phyloP scores from a whole-genome alignment of 441 rosid genomes.

The Arabidopsis lyrata region DNA sequence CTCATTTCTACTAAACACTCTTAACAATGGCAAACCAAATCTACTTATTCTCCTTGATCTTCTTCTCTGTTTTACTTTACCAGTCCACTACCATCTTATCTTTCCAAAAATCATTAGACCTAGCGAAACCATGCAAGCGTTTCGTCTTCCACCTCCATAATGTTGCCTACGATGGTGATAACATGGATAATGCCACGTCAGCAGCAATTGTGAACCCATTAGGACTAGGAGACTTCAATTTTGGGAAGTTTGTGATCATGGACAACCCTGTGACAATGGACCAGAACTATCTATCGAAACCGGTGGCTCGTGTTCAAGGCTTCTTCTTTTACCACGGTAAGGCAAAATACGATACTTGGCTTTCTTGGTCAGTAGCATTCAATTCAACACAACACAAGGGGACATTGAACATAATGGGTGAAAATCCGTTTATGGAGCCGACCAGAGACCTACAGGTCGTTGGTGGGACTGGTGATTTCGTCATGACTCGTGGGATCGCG shows the following conservation, averaged over 20 bases:
- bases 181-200: conserved; percentile 63
- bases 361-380: conserved; percentile 59
- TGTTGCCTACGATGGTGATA: conserved; percentile 63
- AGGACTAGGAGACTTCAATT: conserved; percentile 58
- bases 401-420: conserved; percentile 62
- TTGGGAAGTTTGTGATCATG: conserved; percentile 61
- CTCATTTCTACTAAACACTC: conserved; percentile 1
- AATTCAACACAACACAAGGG: conserved; percentile 65
- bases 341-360: conserved; percentile 60
- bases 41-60: conserved; percentile 4
- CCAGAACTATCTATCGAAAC: conserved; percentile 59
- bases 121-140: conserved; percentile 57
- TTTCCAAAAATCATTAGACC: not conserved
- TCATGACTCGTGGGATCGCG: conserved; percentile 79
- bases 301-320: conserved; percentile 78
- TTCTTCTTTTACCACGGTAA: conserved; percentile 63
- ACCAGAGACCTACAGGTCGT: conserved; percentile 70
- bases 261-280: conserved; percentile 75
- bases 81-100: conserved; percentile 1
- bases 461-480: conserved; percentile 84
- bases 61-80: conserved; percentile 16
- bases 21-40: conserved; percentile 14
- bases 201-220: conserved; percentile 71
- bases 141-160: conserved; percentile 64
- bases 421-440: conserved; percentile 67